These are phyloP conservation scores for Hypoxylon cercidicola DNA, from an alignment of 495 filamentous ascomycete species.

Conservation along the genomic window DNA sequence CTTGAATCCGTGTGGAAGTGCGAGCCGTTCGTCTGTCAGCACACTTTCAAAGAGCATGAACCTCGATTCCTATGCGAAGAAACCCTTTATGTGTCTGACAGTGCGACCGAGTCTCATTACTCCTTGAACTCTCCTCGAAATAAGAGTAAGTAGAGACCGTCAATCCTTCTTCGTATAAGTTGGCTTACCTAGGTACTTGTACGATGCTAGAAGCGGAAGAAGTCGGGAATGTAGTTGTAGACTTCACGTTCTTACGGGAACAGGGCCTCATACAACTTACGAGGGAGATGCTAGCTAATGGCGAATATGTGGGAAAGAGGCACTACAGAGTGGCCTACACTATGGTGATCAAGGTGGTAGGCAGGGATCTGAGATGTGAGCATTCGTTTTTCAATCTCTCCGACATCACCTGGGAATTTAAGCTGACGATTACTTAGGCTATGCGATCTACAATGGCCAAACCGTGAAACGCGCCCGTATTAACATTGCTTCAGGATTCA, in stretches of 20 bases:
- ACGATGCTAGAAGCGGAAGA: constrained; percentile 10
- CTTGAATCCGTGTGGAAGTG: constrained; percentile 7
- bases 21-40: constrained; percentile 11
- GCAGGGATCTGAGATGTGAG: constrained; percentile 31
- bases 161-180: neutral
- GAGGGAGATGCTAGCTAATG: neutral
- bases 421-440: constrained; percentile 22
- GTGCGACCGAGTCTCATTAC: constrained; percentile 29
- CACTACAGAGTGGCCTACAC: constrained; percentile 27
- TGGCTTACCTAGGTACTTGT: neutral
- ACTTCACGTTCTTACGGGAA: constrained; percentile 26
- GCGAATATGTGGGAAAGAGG: constrained; percentile 10
- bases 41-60: constrained; percentile 28
- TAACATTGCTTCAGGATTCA: constrained; percentile 16
- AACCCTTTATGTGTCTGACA: constrained; percentile 35
- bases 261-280: constrained; percentile 7
- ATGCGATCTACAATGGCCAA: constrained; percentile 21
- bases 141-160: neutral
- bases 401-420: neutral
- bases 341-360: constrained; percentile 24
- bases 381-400: neutral
- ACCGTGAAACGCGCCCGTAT: constrained; percentile 19
- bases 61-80: constrained; percentile 27
- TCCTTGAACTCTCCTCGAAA: constrained; percentile 23
- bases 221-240: constrained; percentile 22